Conservation (phyloP, 768 basidiomycete genomes). For the Cystofilobasidium bisporidii region DNA sequence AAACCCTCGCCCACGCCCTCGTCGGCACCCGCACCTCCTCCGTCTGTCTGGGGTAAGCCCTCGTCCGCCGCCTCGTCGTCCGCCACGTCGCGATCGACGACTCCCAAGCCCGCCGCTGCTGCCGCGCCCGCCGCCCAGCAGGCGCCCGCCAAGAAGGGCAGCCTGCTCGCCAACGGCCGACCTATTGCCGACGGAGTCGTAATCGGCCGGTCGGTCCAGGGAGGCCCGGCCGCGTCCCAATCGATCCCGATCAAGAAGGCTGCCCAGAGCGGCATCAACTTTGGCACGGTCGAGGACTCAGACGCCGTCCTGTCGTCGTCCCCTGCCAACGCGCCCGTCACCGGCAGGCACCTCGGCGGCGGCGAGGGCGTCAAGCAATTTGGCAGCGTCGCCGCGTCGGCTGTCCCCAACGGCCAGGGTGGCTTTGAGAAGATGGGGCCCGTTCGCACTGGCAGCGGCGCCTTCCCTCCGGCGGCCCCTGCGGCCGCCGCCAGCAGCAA, state of each 20-base stretch:
- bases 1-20: constrained; percentile 63
- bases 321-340: constrained; percentile 56
- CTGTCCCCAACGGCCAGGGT: constrained; percentile 32
- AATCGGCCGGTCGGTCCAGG: constrained; percentile 51
- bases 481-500: constrained; percentile 9
- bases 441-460: constrained; percentile 5
- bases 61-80: constrained; percentile 59
- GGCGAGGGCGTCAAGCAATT: constrained; percentile 70
- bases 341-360: constrained; percentile 47
- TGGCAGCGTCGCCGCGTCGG: constrained; percentile 57
- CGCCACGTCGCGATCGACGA: constrained; percentile 43
- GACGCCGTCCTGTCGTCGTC: constrained; percentile 69
- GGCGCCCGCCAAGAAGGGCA: constrained; percentile 41
- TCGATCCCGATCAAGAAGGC: constrained; percentile 44
- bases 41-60: constrained; percentile 81
- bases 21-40: constrained; percentile 50
- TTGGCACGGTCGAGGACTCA: constrained; percentile 81
- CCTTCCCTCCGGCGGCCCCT: constrained; percentile 20
- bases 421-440: constrained; percentile 23
- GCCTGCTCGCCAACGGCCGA: constrained; percentile 51
- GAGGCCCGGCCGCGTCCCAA: constrained; percentile 64
- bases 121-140: constrained; percentile 27
- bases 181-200: constrained; percentile 25
- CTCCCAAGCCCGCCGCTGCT: constrained; percentile 26
- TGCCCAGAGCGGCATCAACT: constrained; percentile 56